A percentile compares a stretch with the other conserved stretches of the same genome.
phyloP scores from a whole-genome alignment of 2,329 filamentous ascomycete species.

The Beauveria sp. region DNA sequence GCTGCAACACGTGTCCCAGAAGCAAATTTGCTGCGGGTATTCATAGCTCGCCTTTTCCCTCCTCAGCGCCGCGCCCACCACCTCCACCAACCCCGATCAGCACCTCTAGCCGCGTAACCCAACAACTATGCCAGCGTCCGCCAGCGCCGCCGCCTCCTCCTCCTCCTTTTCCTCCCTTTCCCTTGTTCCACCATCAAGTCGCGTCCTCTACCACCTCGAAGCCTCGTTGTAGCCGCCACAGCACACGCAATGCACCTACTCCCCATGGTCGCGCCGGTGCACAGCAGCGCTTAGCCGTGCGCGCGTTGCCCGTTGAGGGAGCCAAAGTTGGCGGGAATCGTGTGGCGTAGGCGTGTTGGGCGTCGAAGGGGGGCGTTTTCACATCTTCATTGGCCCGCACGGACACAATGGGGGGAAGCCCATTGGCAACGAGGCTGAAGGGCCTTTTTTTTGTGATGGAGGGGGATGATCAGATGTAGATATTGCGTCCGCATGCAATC shows the following conservation, averaged over 20 bases:
- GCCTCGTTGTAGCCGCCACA: constrained; percentile 16
- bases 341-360: too few relatives aligned
- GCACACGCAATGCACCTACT: constrained; percentile 11
- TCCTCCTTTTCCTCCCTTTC: background rate
- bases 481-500: too few relatives aligned
- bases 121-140: constrained; percentile 17
- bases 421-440: too few relatives aligned
- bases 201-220: constrained; percentile 5
- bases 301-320: constrained; percentile 10
- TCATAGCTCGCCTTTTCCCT: constrained; percentile 10
- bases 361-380: too few relatives aligned
- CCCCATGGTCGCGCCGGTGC: constrained; percentile 9
- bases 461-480: too few relatives aligned
- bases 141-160: background rate
- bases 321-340: constrained; percentile 7
- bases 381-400: too few relatives aligned
- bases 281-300: constrained; percentile 15
- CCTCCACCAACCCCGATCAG: constrained; percentile 14
- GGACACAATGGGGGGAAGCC: too few relatives aligned
- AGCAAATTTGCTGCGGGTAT: background rate
- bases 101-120: constrained; percentile 17
- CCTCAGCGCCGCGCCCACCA: constrained; percentile 15
- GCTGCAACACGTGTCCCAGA: background rate
- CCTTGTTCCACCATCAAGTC: background rate
- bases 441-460: too few relatives aligned